These are phyloP conservation scores for Rhizopogon vulgaris DNA, from an alignment of 768 basidiomycete species.

Conservation along the genomic window DNA sequence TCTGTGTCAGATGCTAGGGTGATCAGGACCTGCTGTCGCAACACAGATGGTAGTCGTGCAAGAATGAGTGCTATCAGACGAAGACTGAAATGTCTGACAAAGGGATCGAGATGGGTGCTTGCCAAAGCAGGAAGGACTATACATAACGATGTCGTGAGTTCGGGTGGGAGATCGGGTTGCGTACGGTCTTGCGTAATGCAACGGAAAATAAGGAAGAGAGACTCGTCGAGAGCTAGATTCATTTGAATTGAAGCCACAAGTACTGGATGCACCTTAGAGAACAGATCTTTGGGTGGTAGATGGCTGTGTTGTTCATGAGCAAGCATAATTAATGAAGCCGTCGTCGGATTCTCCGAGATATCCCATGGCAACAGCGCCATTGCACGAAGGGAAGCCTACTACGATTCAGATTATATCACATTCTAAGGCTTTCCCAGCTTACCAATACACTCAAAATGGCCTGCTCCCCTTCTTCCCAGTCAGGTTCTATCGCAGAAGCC, in stretches of 20 bases:
- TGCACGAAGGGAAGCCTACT: constrained; percentile 25
- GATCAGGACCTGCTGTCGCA: constrained; percentile 49
- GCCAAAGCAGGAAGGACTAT: constrained; percentile 49
- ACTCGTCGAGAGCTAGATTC: constrained; percentile 51
- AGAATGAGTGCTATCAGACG: constrained; percentile 53
- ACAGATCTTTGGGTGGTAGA: constrained; percentile 1
- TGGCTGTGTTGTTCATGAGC: constrained; percentile 11
- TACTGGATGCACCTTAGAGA: constrained; percentile 31
- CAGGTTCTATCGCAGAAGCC: constrained; percentile 22
- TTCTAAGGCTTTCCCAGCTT: constrained; percentile 11
- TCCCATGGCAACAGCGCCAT: constrained; percentile 20
- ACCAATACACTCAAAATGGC: constrained; percentile 36
- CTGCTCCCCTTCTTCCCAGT: constrained; percentile 36
- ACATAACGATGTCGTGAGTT: constrained; percentile 43
- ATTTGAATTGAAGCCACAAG: constrained; percentile 47
- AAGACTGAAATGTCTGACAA: constrained; percentile 53
- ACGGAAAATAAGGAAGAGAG: constrained; percentile 48
- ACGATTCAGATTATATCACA: neutral
- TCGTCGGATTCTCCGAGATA: constrained; percentile 19
- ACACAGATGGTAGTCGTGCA: constrained; percentile 35
- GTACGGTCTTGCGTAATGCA: constrained; percentile 5
- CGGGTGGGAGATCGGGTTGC: constrained; percentile 23
- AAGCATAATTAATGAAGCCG: constrained; percentile 19
- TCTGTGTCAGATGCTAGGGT: constrained; percentile 45
- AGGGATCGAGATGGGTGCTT: constrained; percentile 55